Percentiles rank a stretch among this genome's conserved stretches.
phyloP scores from a whole-genome alignment of 345 rosid genomes.

The Eucalyptus camaldulensis region DNA sequence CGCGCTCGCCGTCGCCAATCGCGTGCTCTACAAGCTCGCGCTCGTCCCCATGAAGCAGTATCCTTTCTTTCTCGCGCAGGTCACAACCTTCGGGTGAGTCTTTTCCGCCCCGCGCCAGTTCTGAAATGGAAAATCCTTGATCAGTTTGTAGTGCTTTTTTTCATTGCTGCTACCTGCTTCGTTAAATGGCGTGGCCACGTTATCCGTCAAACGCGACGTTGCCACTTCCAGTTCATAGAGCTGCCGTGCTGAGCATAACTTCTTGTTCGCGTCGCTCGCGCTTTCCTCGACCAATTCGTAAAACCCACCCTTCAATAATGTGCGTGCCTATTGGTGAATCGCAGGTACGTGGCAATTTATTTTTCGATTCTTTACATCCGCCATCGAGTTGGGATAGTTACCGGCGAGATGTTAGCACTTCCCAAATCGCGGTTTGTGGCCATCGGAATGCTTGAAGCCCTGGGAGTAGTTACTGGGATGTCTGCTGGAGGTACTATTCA shows the following conservation, averaged over 20 bases:
- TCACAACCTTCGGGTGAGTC: slow-evolving; percentile 71
- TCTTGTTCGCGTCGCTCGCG: background rate
- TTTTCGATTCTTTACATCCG: slow-evolving; percentile 43
- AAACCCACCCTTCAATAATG: background rate
- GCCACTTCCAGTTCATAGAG: background rate
- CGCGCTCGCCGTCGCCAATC: slow-evolving; percentile 56
- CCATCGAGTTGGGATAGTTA: slow-evolving; percentile 57
- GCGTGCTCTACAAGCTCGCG: slow-evolving; percentile 92
- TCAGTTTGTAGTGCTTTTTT: background rate
- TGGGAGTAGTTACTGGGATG: slow-evolving; percentile 80
- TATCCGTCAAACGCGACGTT: background rate
- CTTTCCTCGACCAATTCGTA: background rate
- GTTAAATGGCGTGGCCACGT: background rate
- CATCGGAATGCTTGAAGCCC: slow-evolving; percentile 70
- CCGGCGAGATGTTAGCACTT: slow-evolving; percentile 53
- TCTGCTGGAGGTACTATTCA: slow-evolving; percentile 56
- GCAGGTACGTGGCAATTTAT: slow-evolving; percentile 68
- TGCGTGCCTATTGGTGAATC: background rate
- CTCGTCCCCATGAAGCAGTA: slow-evolving; percentile 81
- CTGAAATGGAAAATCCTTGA: background rate
- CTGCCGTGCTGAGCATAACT: background rate
- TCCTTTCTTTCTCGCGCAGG: slow-evolving; percentile 84
- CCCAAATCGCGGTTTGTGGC: slow-evolving; percentile 61
- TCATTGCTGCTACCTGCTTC: background rate
- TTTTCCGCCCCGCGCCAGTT: background rate